phyloP scores from a whole-genome alignment of 148 eudicot genomes.

The Rhododendron vialii region DNA sequence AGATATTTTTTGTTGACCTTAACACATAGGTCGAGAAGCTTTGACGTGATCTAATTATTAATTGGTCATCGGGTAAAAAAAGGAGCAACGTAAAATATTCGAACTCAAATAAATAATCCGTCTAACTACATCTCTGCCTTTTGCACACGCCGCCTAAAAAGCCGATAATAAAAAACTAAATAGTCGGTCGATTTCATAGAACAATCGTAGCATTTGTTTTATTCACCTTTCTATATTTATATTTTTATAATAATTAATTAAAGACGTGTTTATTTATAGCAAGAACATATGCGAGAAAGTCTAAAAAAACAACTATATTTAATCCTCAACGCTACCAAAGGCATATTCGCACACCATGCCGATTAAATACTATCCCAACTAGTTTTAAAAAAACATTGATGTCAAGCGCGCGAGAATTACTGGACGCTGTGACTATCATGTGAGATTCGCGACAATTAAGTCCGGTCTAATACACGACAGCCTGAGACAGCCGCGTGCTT shows the following conservation, averaged over 20 bases:
- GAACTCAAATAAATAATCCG: not conserved
- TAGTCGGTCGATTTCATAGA: not conserved
- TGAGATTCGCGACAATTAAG: not conserved
- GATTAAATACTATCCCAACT: not conserved
- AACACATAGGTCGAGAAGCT: not conserved
- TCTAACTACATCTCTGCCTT: not conserved
- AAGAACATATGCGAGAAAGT: not conserved
- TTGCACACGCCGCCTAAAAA: not conserved
- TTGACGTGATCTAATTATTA: not conserved
- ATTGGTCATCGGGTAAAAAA: not conserved
- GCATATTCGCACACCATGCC: not conserved
- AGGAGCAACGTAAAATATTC: not conserved
- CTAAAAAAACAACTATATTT: not conserved
- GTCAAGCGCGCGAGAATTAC: not conserved
- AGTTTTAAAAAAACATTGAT: no score
- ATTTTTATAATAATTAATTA: not conserved
- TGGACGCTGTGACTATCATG: not conserved
- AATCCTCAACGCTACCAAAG: not conserved
- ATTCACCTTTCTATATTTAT: not conserved
- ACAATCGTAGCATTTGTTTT: not conserved
- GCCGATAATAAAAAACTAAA: not conserved
- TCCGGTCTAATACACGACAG: not conserved
- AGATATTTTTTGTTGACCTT: not conserved
- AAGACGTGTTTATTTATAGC: not conserved
- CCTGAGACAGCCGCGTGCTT: no score